A percentile compares a stretch with the other conserved stretches of the same genome.
phyloP scores from a whole-genome alignment of 208 protist genomes.

The Kentomonas sorsogonicus region DNA sequence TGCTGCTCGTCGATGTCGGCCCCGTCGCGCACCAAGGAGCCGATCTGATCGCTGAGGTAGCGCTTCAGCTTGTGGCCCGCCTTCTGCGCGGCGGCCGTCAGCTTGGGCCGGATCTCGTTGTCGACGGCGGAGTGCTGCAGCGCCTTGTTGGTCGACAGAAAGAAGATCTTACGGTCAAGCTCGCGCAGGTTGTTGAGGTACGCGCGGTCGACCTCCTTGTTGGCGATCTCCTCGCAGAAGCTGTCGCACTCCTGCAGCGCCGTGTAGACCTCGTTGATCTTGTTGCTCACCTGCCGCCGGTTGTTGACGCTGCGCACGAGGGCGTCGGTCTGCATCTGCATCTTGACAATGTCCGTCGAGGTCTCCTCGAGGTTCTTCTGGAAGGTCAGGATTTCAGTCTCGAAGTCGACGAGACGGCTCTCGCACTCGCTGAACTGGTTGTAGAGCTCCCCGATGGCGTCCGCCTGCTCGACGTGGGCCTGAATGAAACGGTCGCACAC shows the following conservation, averaged over 20 bases:
- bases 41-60: slow-evolving; percentile 53
- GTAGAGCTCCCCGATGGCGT: slow-evolving; percentile 59
- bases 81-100: slow-evolving; percentile 52
- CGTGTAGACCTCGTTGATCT: slow-evolving; percentile 77
- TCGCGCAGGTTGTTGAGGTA: slow-evolving; percentile 70
- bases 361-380: slow-evolving; percentile 69
- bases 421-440: slow-evolving; percentile 65
- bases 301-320: slow-evolving; percentile 70
- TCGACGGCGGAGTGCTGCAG: slow-evolving; percentile 74
- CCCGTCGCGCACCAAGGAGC: slow-evolving; percentile 30
- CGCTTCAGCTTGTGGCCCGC: slow-evolving; percentile 78
- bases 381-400: slow-evolving; percentile 78
- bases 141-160: slow-evolving; percentile 66
- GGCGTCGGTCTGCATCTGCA: slow-evolving; percentile 72
- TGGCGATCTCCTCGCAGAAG: slow-evolving; percentile 73
- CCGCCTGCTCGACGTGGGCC: slow-evolving; percentile 47
- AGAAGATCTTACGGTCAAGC: slow-evolving; percentile 59
- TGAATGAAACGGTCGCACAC: slow-evolving; percentile 61
- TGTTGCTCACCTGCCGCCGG: slow-evolving; percentile 61
- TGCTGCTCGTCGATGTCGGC: slow-evolving; percentile 39
- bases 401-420: slow-evolving; percentile 72
- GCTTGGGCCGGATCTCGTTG: slow-evolving; percentile 71
- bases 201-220: slow-evolving; percentile 55
- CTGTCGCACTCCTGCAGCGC: slow-evolving; percentile 76
- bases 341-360: slow-evolving; percentile 70